phyloP scores from a whole-genome alignment of 345 rosid species.

The Gossypium arboreum region DNA sequence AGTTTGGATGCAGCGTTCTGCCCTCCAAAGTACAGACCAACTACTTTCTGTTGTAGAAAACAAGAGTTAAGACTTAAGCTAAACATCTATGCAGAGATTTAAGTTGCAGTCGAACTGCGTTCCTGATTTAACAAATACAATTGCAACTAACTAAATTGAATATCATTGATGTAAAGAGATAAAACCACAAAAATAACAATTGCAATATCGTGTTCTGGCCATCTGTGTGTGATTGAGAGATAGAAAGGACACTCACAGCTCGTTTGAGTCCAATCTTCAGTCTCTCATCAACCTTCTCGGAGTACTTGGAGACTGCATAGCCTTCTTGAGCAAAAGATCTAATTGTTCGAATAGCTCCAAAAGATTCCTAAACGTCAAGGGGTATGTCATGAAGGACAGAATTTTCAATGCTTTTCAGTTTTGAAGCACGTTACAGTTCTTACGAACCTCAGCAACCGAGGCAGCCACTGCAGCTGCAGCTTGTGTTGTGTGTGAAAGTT shows the following conservation, averaged over 20 bases:
- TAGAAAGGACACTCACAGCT: constrained; percentile 55
- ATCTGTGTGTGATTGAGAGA: neutral
- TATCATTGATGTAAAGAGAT: neutral
- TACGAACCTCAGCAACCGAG: constrained; percentile 86
- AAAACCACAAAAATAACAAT: neutral
- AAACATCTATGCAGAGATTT: neutral
- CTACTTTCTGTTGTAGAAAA: constrained; percentile 41
- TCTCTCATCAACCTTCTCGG: constrained; percentile 81
- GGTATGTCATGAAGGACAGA: neutral
- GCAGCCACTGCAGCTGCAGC: constrained; percentile 95
- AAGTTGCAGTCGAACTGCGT: too few species aligned
- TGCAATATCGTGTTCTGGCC: neutral
- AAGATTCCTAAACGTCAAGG: constrained; percentile 61
- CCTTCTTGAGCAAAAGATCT: constrained; percentile 89
- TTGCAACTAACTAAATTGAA: neutral
- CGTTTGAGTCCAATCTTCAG: constrained; percentile 75
- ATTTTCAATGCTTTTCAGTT: neutral
- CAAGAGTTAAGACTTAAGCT: neutral
- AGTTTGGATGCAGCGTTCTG: constrained; percentile 80
- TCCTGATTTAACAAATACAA: too few species aligned
- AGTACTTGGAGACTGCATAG: constrained; percentile 58
- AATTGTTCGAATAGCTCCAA: constrained; percentile 92
- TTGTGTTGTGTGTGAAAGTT: constrained; percentile 87
- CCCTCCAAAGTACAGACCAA: constrained; percentile 82
- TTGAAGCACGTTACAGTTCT: neutral